A percentile compares a stretch with the other conserved stretches of the same genome.
Evolutionary conservation across 352 stramenopile species (phyloP).

Genomic region (Phytophthora tubulina): DNA sequence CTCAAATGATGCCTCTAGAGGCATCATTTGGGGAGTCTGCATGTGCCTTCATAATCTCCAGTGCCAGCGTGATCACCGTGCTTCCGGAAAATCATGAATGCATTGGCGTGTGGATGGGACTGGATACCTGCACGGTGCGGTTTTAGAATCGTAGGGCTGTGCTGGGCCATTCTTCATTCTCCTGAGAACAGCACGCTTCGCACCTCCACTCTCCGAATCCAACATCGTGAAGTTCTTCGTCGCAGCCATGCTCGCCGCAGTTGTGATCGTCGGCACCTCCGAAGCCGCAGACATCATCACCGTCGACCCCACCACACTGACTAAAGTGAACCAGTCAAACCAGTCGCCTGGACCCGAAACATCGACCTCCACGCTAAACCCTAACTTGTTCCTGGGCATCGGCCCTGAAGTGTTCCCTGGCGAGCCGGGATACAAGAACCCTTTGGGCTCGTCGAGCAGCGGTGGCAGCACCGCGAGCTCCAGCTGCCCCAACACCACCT

Average conservation of each 20-base stretch:
- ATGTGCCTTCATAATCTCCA: no score
- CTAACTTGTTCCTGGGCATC: conserved; percentile 10
- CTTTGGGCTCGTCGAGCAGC: background rate
- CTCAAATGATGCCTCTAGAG: no score
- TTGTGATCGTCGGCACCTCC: background rate
- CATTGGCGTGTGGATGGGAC: no score
- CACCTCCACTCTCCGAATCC: background rate
- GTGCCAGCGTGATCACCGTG: no score
- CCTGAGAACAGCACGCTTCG: background rate
- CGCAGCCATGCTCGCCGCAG: background rate
- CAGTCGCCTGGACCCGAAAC: conserved; percentile 7
- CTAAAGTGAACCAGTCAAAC: conserved; percentile 8
- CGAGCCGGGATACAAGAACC: conserved; percentile 7
- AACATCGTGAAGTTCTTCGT: conserved; percentile 5
- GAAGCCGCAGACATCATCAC: conserved; percentile 4
- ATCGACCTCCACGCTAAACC: conserved; percentile 15
- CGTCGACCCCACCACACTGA: conserved; percentile 10
- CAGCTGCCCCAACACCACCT: background rate
- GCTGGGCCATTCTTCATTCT: conserved; percentile 1
- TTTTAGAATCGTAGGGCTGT: background rate
- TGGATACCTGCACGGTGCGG: background rate
- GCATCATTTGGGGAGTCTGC: no score
- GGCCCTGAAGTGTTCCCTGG: conserved; percentile 16
- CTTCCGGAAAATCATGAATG: no score
- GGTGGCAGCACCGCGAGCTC: background rate